phyloP scores from a whole-genome alignment of 2,329 filamentous ascomycete species.

The Talaromyces amestolkiae region DNA sequence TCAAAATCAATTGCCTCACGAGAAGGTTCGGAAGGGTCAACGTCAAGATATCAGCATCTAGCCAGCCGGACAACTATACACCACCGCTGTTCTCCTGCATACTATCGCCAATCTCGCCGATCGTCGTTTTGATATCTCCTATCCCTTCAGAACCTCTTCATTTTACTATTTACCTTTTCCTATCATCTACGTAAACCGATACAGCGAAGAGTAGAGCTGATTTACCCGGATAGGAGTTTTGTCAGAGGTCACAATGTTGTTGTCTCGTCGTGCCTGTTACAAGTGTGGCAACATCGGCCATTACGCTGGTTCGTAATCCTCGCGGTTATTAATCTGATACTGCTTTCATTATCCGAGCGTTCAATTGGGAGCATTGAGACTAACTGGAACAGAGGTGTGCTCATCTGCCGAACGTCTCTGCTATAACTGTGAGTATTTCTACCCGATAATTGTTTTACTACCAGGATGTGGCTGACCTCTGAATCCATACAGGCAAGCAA shows the following conservation, averaged over 20 bases:
- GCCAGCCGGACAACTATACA: not conserved
- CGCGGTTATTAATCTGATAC: not conserved
- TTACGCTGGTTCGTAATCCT: conserved; percentile 48
- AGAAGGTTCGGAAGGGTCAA: not conserved
- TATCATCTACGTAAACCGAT: not conserved
- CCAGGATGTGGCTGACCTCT: conserved; percentile 24
- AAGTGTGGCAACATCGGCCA: conserved; percentile 77
- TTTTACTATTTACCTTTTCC: not conserved
- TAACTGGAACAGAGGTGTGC: conserved; percentile 75
- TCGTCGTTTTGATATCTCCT: not conserved
- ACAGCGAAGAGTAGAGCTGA: not conserved
- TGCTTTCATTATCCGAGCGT: not conserved
- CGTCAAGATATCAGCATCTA: not conserved
- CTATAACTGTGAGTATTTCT: conserved; percentile 82
- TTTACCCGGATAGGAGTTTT: not conserved
- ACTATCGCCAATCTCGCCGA: not conserved
- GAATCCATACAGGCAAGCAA: conserved; percentile 41
- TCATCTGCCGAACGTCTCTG: conserved; percentile 96
- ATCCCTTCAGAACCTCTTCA: not conserved
- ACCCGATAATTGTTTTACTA: not conserved
- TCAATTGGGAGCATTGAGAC: conserved; percentile 23
- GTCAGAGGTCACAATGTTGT: conserved; percentile 61
- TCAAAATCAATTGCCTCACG: not conserved
- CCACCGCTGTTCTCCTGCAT: not conserved
- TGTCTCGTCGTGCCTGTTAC: conserved; percentile 80